Percentiles rank a stretch among this genome's conserved stretches.
Evolutionary conservation across 139 green algal species (phyloP).

Genomic region (Ettlia oleoabundans): DNA sequence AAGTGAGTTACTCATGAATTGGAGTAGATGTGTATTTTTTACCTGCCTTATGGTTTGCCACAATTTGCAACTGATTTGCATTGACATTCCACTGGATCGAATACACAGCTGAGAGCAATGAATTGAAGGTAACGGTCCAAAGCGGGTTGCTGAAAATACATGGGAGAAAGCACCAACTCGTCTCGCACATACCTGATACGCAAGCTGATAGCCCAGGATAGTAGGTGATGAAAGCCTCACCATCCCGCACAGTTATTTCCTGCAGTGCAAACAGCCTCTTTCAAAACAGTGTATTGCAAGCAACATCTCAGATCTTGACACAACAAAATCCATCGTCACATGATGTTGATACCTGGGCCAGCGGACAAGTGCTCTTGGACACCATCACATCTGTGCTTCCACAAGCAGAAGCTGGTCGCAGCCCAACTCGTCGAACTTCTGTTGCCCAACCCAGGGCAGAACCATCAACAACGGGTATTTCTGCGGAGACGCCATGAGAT

Average conservation of each 20-base stretch:
- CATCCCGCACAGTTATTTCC: conserved; percentile 67
- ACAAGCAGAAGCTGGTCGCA: conserved; percentile 38
- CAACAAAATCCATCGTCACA: no score
- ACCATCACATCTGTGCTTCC: neutral
- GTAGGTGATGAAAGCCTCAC: conserved; percentile 79
- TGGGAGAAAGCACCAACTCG: neutral
- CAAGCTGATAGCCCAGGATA: conserved; percentile 58
- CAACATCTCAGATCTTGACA: no score
- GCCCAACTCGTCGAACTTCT: conserved; percentile 52
- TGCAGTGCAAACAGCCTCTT: conserved; percentile 8
- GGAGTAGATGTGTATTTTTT: no score
- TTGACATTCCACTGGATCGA: no score
- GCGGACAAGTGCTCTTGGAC: neutral
- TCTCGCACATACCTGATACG: conserved; percentile 47
- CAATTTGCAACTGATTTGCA: no score
- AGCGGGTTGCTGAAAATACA: no score
- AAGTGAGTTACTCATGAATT: neutral
- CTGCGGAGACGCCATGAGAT: conserved; percentile 19
- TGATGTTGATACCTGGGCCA: neutral
- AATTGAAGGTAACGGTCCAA: neutral
- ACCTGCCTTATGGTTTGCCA: no score
- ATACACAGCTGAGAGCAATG: neutral
- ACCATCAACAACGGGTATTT: conserved; percentile 89
- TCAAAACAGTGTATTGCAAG: neutral
- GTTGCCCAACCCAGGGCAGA: conserved; percentile 72